Evolutionary conservation across 805 yeast species (phyloP).

Genomic region (Kodamaea nitidulidarum): DNA sequence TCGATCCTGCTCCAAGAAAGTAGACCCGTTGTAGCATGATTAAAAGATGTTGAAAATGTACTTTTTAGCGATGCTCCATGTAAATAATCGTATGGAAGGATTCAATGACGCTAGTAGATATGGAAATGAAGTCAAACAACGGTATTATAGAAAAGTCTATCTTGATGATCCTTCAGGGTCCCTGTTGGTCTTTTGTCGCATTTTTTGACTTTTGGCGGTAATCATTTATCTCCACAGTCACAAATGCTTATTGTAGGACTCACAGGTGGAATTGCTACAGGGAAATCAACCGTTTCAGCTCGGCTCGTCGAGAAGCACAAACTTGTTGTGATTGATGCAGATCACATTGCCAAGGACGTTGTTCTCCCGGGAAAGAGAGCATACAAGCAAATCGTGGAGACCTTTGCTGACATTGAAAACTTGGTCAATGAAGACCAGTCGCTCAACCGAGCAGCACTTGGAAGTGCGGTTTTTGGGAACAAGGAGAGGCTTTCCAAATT

Average conservation of each 20-base stretch:
- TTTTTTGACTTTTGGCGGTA: neutral
- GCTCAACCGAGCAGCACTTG: slow-evolving; percentile 71
- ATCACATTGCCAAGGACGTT: slow-evolving; percentile 77
- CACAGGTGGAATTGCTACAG: slow-evolving; percentile 98
- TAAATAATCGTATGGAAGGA: too few species aligned
- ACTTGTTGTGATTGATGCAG: slow-evolving; percentile 80
- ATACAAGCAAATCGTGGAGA: slow-evolving; percentile 56
- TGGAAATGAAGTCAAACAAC: too few species aligned
- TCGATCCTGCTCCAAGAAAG: slow-evolving; percentile 51
- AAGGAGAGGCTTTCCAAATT: slow-evolving; percentile 53
- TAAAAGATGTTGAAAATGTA: slow-evolving; percentile 11
- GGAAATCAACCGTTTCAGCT: slow-evolving; percentile 85
- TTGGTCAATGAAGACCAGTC: slow-evolving; percentile 39
- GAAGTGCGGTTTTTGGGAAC: slow-evolving; percentile 72
- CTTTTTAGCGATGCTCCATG: neutral
- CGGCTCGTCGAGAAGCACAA: slow-evolving; percentile 48
- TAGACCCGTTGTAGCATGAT: slow-evolving; percentile 39
- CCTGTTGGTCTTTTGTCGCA: too few species aligned
- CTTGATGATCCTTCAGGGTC: too few species aligned
- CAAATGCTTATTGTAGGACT: slow-evolving; percentile 92
- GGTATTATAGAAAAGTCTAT: too few species aligned
- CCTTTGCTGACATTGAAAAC: slow-evolving; percentile 58
- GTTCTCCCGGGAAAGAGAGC: slow-evolving; percentile 78
- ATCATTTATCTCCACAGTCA: slow-evolving; percentile 13
- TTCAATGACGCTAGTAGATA: too few species aligned